Base-by-base conservation (phyloP, 1,284 basidiomycete genomes). In the Pyrrhoderma lamaoense region DNA sequence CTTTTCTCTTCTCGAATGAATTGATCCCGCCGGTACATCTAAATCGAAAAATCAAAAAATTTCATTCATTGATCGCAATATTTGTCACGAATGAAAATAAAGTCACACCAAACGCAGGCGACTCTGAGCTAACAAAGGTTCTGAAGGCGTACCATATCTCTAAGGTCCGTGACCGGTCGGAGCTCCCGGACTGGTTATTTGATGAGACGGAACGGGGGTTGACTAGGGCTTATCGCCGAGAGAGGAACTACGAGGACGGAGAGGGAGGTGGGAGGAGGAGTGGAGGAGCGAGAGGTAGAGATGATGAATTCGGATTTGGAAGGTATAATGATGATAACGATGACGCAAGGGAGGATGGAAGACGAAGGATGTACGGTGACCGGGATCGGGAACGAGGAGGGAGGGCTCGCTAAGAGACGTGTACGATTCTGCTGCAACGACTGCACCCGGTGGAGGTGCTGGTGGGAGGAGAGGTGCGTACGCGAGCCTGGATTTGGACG, bases 151-250 rank as follows among this genome's bases (percentile, higher is more conserved):
- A 84, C 60, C 76, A 85, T 58, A 69, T 82, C 38, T 72, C 72
- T 34, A 80, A 81, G 62, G 81, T 80, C 13, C 71, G 70, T 31
- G 67, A 73, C 42, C 74, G 74, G 4, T 61, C 72, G 18, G 81
- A 85, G 59, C 71, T 86, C n/a, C 82, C 83, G 9, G 66, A 70
- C 5, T 85, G 82, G 82, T 70, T 86, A 8, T 85, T 85, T 57
- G 73, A 73, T 45, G 76, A 76, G 51, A 67, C 67, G 40, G 81
- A 84, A 58, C 79, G 19, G 39, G 64, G 62, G 39, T 60, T 59
- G n/a, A 55, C 50, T 3, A 62, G 62, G 38, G 5, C 38, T 31
- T 31, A 40, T 18, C 38, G n/a, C 38, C n/a, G 45, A 16, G 22
- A 27, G 14, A 16, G 19, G 5, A 31, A 47, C 2, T 14, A 7